Base-by-base conservation (phyloP, 176 grass and related monocot species). In the Areca catechu region DNA sequence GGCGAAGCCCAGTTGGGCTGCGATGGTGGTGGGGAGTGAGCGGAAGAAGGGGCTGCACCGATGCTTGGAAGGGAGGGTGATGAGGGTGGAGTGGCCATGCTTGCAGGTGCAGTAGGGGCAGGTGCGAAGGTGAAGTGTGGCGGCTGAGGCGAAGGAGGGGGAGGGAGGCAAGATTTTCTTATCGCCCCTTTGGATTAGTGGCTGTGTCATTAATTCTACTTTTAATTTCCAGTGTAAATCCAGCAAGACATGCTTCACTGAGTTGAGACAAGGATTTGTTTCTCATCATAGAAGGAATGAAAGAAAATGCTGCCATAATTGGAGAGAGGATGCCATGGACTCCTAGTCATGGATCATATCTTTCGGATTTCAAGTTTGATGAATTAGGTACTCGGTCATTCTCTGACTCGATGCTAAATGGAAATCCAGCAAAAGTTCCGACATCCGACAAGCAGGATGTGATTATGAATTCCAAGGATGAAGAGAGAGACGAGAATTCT, bases 341-440 rank as follows among this genome's bases (percentile, higher is more conserved):
- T 48, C 81, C 84, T 14, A 89, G 76, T 22, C 81, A 87, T 20
- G 82, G 76, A 85, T 78, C 76, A 17, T 60, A 89, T 21, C 49
- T 93, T 58, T 84, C 88, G 22, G 93, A 25, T 76, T 89, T 85
- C 59, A 63, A 89, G 64, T 85, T 81, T 51, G 94, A 89, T 25
- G 84, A 98, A 12, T 93, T 92, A 19, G 64, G 76, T 53, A 58
- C 78, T 22, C 66, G 58, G 60, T 51, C 51, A 27, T 83, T 83
- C 57, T 66, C 72, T 1, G 69, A 72, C 48, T 80, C 83, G 23
- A 7, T 19, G 21, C 69, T 86, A 50, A 58, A 82, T 72, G 67
- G 61, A 30, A 73, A 30, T 56, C 71, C 22, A 51, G 71, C 51
- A 4, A 16, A 21, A 22, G 53, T 62, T 22, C 70, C 53, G 79